Evolutionary conservation across 2,329 filamentous ascomycete genomes (phyloP), one percentile per base, ranked within the genome.

Genomic region (Fusarium oxysporum): DNA sequence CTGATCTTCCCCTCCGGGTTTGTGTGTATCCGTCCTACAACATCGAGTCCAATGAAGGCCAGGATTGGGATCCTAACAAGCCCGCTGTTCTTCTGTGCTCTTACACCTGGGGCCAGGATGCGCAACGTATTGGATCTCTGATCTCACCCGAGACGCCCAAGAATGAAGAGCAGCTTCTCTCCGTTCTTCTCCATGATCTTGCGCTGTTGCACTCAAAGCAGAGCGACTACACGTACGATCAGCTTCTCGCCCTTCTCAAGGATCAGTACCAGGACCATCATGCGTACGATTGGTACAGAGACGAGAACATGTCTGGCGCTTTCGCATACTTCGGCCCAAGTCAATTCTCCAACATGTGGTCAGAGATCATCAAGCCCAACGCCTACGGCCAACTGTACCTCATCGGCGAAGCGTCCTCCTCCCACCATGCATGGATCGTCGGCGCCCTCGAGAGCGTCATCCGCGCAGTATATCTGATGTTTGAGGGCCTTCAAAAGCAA

Each of bases 21-120:
- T 80, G 76, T 3, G 80, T 81, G 2, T 81, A 81, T 40, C 80
- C 79, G 1, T 81, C 80, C 0, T 81, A 81, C 33, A 77, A 77
- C 45, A 75, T 74, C 2, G 8, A 66, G 13, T 35, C 25, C 3
- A 43, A 48, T 2, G 45, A 67, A 32, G 62, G 66, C 13, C 8
- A 50, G 3, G 30, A 55, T 0, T 76, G 58, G 57, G 44, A 68
- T 3, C n/a, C 67, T 0, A 17, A 67, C 0, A 65, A 74, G 25
- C 56, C 73, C 6, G 53, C 66, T 0, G 74, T 77, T 4, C 71
- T 77, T 12, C n/a, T 77, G 0, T 75, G 72, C 12, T 76, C 72
- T 0, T 77, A 76, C 51, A 76, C 74, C 0, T 77, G 71, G 74
- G 68, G 61, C 1, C 72, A 77, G 8, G 75, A 77, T 25, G 71